phyloP scores from a whole-genome alignment of 2,329 filamentous ascomycete genomes.

The Ophiosphaerella korrae region DNA sequence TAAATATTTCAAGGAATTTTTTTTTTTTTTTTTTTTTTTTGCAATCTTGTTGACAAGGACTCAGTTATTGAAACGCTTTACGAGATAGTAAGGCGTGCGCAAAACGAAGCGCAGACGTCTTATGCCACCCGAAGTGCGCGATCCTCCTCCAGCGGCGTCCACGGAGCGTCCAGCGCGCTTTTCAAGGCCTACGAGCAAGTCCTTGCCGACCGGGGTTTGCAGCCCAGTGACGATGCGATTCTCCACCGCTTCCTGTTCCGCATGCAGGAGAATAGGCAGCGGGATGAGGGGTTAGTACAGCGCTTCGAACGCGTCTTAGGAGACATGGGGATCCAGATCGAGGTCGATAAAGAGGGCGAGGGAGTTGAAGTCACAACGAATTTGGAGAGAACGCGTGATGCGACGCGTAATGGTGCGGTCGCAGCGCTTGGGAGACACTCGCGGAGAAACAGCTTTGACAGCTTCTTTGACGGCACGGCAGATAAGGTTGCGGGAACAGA shows the following conservation, averaged over 20 bases:
- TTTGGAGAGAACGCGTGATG: slow-evolving; percentile 30
- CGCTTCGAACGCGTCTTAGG: slow-evolving; percentile 72
- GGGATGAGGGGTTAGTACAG: slow-evolving; percentile 60
- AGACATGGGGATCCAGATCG: slow-evolving; percentile 65
- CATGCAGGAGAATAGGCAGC: slow-evolving; percentile 53
- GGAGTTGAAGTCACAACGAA: slow-evolving; percentile 43
- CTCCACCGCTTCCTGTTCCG: slow-evolving; percentile 80
- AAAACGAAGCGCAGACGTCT: slow-evolving; percentile 42
- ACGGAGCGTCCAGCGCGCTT: slow-evolving; percentile 67
- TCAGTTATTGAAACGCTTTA: slow-evolving; percentile 80
- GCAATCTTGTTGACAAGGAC: slow-evolving; percentile 10
- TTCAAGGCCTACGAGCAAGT: slow-evolving; percentile 81
- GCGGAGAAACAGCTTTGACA: slow-evolving; percentile 63
- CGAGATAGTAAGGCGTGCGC: slow-evolving; percentile 74
- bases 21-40: neutral
- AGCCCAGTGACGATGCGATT: slow-evolving; percentile 74
- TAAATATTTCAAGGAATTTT: neutral
- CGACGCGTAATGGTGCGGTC: slow-evolving; percentile 30
- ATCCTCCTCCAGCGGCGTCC: slow-evolving; percentile 53
- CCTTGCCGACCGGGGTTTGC: slow-evolving; percentile 70
- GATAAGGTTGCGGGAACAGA: slow-evolving; percentile 56
- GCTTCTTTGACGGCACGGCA: slow-evolving; percentile 62
- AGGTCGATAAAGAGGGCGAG: slow-evolving; percentile 58
- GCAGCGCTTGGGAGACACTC: slow-evolving; percentile 23
- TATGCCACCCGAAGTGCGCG: neutral